phyloP scores from a whole-genome alignment of 805 yeast species.

The Saccharomyces kudriavzevii region DNA sequence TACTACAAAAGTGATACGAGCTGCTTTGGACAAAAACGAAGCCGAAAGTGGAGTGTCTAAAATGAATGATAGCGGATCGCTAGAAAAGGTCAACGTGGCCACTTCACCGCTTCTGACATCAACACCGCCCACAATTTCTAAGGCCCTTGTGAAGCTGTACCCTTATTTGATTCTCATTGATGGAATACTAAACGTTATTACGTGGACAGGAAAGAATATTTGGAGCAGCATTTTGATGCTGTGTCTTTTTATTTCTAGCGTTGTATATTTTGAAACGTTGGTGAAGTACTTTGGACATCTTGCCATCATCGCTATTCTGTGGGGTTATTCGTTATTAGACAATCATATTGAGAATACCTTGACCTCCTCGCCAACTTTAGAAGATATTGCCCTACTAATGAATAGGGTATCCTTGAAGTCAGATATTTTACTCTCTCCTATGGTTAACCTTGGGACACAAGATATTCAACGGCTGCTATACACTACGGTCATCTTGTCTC shows the following conservation, averaged over 20 bases:
- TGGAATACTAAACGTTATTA: slow-evolving; percentile 56
- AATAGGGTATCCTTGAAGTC: slow-evolving; percentile 67
- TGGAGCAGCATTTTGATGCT: slow-evolving; percentile 57
- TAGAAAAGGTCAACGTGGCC: slow-evolving; percentile 6
- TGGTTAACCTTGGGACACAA: slow-evolving; percentile 66
- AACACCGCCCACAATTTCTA: slow-evolving; percentile 87
- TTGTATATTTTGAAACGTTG: slow-evolving; percentile 66
- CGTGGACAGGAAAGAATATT: slow-evolving; percentile 83
- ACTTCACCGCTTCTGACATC: slow-evolving; percentile 77
- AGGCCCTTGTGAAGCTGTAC: slow-evolving; percentile 72
- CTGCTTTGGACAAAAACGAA: slow-evolving; percentile 20
- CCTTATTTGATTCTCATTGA: slow-evolving; percentile 73
- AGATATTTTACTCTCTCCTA: slow-evolving; percentile 72
- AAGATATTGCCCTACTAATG: slow-evolving; percentile 72
- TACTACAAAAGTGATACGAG: slow-evolving; percentile 20
- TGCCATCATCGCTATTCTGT: slow-evolving; percentile 50
- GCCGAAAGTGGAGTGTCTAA: slow-evolving; percentile 2
- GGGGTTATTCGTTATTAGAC: slow-evolving; percentile 53
- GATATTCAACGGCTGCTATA: slow-evolving; percentile 74
- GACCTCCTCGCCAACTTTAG: slow-evolving; percentile 68
- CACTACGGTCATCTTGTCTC: slow-evolving; percentile 80
- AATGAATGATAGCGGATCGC: slow-evolving; percentile 4
- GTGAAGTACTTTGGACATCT: slow-evolving; percentile 73
- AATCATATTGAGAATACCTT: slow-evolving; percentile 50
- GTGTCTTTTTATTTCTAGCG: slow-evolving; percentile 42